Base-by-base conservation (phyloP, 305 asterid species). In the Fraxinus baroniana region DNA sequence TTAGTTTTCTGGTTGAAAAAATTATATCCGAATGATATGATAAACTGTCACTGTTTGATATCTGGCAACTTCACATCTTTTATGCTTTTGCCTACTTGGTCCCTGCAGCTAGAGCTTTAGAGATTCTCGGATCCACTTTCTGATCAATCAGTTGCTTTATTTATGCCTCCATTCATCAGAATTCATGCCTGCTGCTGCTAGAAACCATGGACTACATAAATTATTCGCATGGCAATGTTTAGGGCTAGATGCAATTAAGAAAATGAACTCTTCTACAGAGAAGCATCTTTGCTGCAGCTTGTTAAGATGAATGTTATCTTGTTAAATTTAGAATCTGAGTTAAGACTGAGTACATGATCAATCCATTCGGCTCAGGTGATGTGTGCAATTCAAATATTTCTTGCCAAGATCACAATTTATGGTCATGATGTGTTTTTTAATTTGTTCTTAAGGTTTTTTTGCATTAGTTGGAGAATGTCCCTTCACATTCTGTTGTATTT, bases 21-120 rank as follows among this genome's bases (percentile, higher is more conserved):
- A 30, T 28, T 68, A 68, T 28, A 30, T 68, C 74, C 39, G 0
- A 13, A 28, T 28, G 20, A 4, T 30, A 13, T 30, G 74, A 68
- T 13, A 30, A 26, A 68, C 7, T 13, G 39, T 68, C 37, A 66
- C 74, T 13, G 7, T 68, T 68, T 28, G 18, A 28, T 30, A 28
- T 26, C 39, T 15, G 72, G 83, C 46, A 79, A 79, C 78, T 44
- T 79, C 57, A 62, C 76, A 75, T 57, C 41, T 62, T 72, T 44
- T 77, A 28, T 12, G 49, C 18, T 20, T 57, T 41, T n/a, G 5
- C 76, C 33, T 10, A 37, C 78, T 60, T 60, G 57, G 24, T 78
- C 36, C 37, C 74, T 68, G 74, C 41, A 17, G 62, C 55, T 46
- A 46, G 57, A 46, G 55, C 55, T 46, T 41, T 82, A 82, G 10